Conservation (phyloP, 495 filamentous ascomycete genomes). For the Hypoxylon cercidicola region DNA sequence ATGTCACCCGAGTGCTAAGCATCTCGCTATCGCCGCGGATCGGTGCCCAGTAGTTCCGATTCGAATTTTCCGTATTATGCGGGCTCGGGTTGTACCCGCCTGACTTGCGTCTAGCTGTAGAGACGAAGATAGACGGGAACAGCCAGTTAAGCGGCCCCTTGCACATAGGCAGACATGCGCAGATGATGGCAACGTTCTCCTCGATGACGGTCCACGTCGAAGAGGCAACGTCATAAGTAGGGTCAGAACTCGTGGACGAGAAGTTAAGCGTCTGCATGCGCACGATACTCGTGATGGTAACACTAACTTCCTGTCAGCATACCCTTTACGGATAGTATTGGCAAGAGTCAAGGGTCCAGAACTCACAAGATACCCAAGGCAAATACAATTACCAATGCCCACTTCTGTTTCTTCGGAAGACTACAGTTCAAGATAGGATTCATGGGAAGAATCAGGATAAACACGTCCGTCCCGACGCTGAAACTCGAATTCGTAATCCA, state of each 20-base stretch:
- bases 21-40: constrained; percentile 32
- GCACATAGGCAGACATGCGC: constrained; percentile 57
- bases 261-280: constrained; percentile 46
- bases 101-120: constrained; percentile 17
- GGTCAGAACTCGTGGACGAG: constrained; percentile 41
- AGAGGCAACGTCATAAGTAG: constrained; percentile 48
- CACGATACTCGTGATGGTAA: constrained; percentile 44
- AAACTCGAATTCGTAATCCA: constrained; percentile 66
- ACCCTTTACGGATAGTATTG: not conserved
- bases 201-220: constrained; percentile 61
- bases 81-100: constrained; percentile 15
- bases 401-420: constrained; percentile 61
- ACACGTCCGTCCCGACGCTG: constrained; percentile 63
- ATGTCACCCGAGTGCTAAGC: constrained; percentile 36
- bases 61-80: constrained; percentile 23
- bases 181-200: constrained; percentile 58
- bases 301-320: constrained; percentile 32
- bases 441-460: constrained; percentile 66
- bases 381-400: constrained; percentile 64
- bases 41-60: constrained; percentile 29
- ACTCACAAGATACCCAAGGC: constrained; percentile 61
- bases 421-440: constrained; percentile 61
- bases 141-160: constrained; percentile 37
- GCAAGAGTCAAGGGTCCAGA: not conserved
- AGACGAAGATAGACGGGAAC: constrained; percentile 34